These are phyloP conservation scores for Solanum commersonii DNA, from an alignment of 257 asterid genomes.

Conservation along the genomic window DNA sequence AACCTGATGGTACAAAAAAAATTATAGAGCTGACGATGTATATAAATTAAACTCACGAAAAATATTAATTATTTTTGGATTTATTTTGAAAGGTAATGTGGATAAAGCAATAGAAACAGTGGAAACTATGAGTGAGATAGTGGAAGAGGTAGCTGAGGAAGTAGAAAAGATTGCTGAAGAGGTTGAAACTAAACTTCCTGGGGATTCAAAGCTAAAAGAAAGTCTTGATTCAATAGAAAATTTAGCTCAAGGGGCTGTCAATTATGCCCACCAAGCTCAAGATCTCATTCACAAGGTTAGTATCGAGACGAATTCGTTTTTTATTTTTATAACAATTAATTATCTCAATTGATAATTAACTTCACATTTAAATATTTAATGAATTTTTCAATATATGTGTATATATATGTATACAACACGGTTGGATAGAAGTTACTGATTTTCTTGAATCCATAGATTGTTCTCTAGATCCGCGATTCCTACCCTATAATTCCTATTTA, in stretches of 20 bases:
- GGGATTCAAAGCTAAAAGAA: slow-evolving; percentile 32
- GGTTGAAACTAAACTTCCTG: slow-evolving; percentile 46
- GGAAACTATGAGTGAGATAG: slow-evolving; percentile 38
- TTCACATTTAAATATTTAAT: background rate
- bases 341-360: background rate
- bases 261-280: slow-evolving; percentile 37
- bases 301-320: background rate
- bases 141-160: slow-evolving; percentile 48
- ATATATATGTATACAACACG: too few species aligned
- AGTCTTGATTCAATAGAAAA: slow-evolving; percentile 27
- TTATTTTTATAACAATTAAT: background rate
- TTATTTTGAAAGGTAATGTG: slow-evolving; percentile 12
- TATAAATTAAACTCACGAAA: background rate
- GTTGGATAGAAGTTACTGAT: too few species aligned
- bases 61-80: background rate
- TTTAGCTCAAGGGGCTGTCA: slow-evolving; percentile 32
- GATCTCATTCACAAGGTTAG: slow-evolving; percentile 34
- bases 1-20: background rate
- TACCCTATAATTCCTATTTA: background rate
- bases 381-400: background rate
- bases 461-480: background rate
- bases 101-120: slow-evolving; percentile 25
- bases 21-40: background rate
- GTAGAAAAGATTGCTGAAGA: slow-evolving; percentile 33
- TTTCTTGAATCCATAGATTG: background rate